phyloP scores from a whole-genome alignment of 305 asterid species.

The Nicotiana rustica region DNA sequence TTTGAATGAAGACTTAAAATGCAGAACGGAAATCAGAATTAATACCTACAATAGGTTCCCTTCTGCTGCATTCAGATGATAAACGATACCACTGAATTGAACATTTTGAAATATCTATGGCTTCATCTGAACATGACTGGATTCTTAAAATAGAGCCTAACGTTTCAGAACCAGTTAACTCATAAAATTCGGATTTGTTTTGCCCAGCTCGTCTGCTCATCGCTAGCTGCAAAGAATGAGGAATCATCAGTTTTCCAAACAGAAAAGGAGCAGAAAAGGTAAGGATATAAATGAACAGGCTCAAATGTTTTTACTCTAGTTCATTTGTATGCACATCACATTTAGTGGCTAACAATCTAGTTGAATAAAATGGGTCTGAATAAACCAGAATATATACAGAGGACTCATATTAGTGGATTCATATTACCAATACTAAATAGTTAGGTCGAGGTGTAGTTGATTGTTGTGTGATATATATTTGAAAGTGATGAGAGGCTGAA shows the following conservation, averaged over 20 bases:
- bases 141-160: conserved; percentile 84
- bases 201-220: conserved; percentile 77
- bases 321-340: background rate
- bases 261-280: background rate
- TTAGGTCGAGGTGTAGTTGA: background rate
- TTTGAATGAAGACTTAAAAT: background rate
- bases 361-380: background rate
- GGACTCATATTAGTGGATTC: background rate
- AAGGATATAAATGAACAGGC: background rate
- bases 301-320: background rate
- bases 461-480: background rate
- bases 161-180: conserved; percentile 63
- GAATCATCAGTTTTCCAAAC: conserved; percentile 29
- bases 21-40: conserved; percentile 11
- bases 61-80: conserved; percentile 90
- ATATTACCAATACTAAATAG: background rate
- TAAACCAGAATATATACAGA: background rate
- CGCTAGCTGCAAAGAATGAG: conserved; percentile 62
- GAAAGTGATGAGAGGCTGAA: conserved; percentile 6
- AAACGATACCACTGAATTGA: conserved; percentile 89
- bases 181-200: conserved; percentile 52
- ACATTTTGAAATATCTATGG: conserved; percentile 80
- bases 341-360: background rate
- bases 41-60: conserved; percentile 88
- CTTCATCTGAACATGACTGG: conserved; percentile 74